Percentiles rank a stretch among this genome's conserved stretches.
These are phyloP conservation scores for Trichoderma sp. DNA, from an alignment of 2,329 filamentous ascomycete genomes.

Conservation along the genomic window DNA sequence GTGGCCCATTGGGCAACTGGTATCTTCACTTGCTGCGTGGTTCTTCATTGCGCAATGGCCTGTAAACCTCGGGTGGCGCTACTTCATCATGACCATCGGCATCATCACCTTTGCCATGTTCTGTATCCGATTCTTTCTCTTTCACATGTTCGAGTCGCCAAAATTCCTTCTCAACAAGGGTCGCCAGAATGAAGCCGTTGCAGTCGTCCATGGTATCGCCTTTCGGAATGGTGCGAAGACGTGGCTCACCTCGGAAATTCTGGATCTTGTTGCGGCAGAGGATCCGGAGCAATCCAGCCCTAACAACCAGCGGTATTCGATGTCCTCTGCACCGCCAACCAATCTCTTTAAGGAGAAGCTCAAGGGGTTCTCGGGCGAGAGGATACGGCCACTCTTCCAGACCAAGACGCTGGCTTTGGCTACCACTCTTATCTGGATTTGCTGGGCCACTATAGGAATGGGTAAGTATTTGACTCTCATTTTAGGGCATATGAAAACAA, in stretches of 20 bases:
- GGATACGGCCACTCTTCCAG: slow-evolving; percentile 68
- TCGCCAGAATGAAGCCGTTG: slow-evolving; percentile 76
- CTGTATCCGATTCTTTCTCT: slow-evolving; percentile 74
- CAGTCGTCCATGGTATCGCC: slow-evolving; percentile 78
- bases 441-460: slow-evolving; percentile 83
- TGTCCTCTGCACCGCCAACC: slow-evolving; percentile 34
- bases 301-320: background rate
- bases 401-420: slow-evolving; percentile 56
- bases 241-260: slow-evolving; percentile 74
- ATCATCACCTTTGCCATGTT: slow-evolving; percentile 78
- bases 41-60: slow-evolving; percentile 72
- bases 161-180: slow-evolving; percentile 80
- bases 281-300: slow-evolving; percentile 37
- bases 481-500: background rate
- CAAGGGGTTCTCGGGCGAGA: slow-evolving; percentile 67
- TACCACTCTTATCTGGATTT: slow-evolving; percentile 70
- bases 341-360: slow-evolving; percentile 62
- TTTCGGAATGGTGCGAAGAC: slow-evolving; percentile 70
- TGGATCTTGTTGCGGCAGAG: slow-evolving; percentile 58
- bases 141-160: slow-evolving; percentile 82
- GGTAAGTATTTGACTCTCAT: slow-evolving; percentile 37
- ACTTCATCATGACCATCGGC: slow-evolving; percentile 72
- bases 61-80: slow-evolving; percentile 74
- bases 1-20: slow-evolving; percentile 83
- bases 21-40: slow-evolving; percentile 74